These are phyloP conservation scores for Paecilomyces formosus DNA, from an alignment of 2,329 filamentous ascomycete genomes.

Conservation along the genomic window DNA sequence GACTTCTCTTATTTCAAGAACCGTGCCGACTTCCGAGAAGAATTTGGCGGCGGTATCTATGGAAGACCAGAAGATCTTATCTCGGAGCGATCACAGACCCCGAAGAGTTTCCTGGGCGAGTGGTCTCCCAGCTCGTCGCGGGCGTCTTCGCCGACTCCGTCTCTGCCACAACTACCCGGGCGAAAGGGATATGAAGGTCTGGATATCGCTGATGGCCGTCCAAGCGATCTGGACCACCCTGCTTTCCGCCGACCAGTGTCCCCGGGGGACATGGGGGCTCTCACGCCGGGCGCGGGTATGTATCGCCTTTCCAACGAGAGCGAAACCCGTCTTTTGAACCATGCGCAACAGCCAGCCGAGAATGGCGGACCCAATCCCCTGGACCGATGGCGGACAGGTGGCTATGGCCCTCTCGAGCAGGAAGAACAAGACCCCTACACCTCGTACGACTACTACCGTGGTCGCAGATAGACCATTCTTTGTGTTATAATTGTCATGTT, in stretches of 20 bases:
- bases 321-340: constrained; percentile 27
- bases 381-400: constrained; percentile 27
- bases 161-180: constrained; percentile 10
- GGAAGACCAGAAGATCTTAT: constrained; percentile 39
- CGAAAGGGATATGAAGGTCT: constrained; percentile 19
- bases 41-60: constrained; percentile 67
- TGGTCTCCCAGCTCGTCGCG: constrained; percentile 34
- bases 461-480: constrained; percentile 4
- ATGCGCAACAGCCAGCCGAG: constrained; percentile 16
- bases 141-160: constrained; percentile 34
- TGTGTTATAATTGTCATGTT: background rate
- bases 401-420: constrained; percentile 31
- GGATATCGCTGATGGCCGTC: constrained; percentile 12
- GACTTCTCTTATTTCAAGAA: constrained; percentile 93
- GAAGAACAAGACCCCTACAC: constrained; percentile 19
- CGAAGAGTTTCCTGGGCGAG: constrained; percentile 26
- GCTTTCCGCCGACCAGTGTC: constrained; percentile 27
- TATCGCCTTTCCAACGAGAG: constrained; percentile 33
- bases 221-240: constrained; percentile 22
- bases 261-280: constrained; percentile 14
- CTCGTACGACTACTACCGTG: constrained; percentile 29
- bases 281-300: constrained; percentile 14
- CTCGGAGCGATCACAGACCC: constrained; percentile 37
- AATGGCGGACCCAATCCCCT: constrained; percentile 13
- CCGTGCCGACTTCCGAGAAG: constrained; percentile 76